Evolutionary conservation across 805 yeast genomes (phyloP).

Genomic region (Nakazawaea wyomingensis): DNA sequence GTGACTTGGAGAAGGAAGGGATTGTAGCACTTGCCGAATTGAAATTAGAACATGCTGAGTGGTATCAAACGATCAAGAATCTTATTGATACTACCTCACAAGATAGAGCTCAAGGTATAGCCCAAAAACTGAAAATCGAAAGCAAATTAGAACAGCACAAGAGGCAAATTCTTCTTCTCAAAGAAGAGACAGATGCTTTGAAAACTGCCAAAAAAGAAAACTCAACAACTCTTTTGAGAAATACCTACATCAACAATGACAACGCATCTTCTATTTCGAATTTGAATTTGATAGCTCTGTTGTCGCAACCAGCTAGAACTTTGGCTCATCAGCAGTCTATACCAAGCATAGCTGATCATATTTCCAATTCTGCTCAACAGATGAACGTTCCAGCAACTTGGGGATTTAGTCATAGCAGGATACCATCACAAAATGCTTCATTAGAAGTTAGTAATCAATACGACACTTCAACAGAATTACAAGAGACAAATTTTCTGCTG

Average conservation of each 20-base stretch:
- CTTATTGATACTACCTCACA: conserved; percentile 4
- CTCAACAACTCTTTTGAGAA: background rate
- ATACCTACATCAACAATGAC: conserved; percentile 3
- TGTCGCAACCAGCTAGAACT: background rate
- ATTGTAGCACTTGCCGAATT: conserved; percentile 5
- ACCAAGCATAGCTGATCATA: conserved; percentile 1
- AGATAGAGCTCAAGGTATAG: conserved; percentile 7
- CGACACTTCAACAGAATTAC: background rate
- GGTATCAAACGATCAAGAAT: conserved; percentile 6
- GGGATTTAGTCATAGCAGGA: conserved; percentile 1
- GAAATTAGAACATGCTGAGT: conserved; percentile 15
- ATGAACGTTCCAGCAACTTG: background rate
- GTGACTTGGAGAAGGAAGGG: conserved; percentile 12
- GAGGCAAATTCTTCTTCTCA: background rate
- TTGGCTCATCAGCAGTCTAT: conserved; percentile 5
- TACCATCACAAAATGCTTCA: background rate
- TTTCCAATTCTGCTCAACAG: background rate
- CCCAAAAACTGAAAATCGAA: conserved; percentile 5
- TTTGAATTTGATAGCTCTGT: background rate
- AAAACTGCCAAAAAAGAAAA: conserved; percentile 2
- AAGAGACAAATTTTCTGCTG: background rate
- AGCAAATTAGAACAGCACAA: background rate
- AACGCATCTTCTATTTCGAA: conserved; percentile 1
- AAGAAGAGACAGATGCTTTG: conserved; percentile 3
- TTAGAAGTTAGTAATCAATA: background rate